phyloP scores from a whole-genome alignment of 441 rosid species.

The Euphorbia celastroides region DNA sequence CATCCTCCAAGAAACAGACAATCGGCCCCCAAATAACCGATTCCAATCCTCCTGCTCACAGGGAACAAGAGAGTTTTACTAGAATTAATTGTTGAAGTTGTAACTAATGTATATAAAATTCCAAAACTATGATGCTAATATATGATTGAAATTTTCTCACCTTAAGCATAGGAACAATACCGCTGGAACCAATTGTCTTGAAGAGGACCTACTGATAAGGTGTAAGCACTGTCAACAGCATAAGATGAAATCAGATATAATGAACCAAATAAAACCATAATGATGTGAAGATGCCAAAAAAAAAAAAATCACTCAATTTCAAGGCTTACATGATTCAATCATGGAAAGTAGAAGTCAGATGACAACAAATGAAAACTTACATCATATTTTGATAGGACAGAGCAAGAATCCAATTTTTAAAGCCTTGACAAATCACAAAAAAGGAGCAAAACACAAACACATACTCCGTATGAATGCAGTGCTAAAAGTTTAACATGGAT shows the following conservation, averaged over 20 bases:
- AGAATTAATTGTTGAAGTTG: neutral
- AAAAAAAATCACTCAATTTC: too few relatives aligned
- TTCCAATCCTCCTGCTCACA: conserved; percentile 30
- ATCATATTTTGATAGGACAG: neutral
- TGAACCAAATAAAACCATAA: too few relatives aligned
- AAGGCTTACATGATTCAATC: too few relatives aligned
- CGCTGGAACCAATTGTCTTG: conserved; percentile 33
- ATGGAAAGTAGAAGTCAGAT: too few relatives aligned
- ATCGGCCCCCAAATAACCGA: conserved; percentile 26
- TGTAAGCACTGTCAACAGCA: conserved; percentile 67
- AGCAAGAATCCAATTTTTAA: neutral
- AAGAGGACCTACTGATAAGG: conserved; percentile 54
- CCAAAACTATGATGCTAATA: neutral
- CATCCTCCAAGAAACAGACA: conserved; percentile 27
- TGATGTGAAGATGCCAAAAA: neutral
- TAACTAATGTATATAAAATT: conserved; percentile 15
- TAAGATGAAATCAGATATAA: conserved; percentile 2
- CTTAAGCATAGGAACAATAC: conserved; percentile 25
- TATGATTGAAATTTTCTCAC: too few relatives aligned
- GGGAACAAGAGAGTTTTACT: conserved; percentile 6
- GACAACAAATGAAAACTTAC: neutral
- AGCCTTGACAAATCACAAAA: neutral
- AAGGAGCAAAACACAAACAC: neutral
- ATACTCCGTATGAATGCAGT: neutral
- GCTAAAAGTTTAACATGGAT: neutral